phyloP scores from a whole-genome alignment of 331 rosid species.

The Cucumis variabilis region DNA sequence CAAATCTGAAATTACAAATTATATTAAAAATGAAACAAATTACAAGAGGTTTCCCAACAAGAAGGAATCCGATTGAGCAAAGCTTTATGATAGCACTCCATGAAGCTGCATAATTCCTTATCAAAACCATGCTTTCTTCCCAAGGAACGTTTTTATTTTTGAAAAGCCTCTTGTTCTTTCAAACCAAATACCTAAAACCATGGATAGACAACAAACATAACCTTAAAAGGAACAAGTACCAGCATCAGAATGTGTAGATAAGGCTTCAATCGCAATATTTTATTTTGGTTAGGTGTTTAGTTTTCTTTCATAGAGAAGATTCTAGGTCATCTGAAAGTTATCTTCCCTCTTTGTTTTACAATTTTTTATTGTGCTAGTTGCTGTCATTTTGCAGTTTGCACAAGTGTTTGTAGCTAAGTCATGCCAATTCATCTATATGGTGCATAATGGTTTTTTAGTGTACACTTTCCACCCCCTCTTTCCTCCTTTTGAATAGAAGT shows the following conservation, averaged over 20 bases:
- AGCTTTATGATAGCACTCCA: neutral
- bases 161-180: neutral
- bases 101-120: neutral
- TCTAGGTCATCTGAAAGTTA: neutral
- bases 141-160: neutral
- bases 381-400: conserved; percentile 18
- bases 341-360: neutral
- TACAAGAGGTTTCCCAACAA: neutral
- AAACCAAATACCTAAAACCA: neutral
- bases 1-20: neutral
- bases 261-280: neutral
- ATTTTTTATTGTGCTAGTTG: neutral
- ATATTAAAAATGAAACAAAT: neutral
- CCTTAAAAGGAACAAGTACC: neutral
- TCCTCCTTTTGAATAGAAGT: neutral
- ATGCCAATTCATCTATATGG: neutral
- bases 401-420: neutral
- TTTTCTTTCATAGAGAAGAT: conserved; percentile 14
- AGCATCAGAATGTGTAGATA: conserved; percentile 4
- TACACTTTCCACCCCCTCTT: neutral
- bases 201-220: neutral
- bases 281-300: neutral
- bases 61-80: neutral
- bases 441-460: conserved; percentile 4
- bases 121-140: neutral